Conservation (phyloP, 345 rosid species). For the Rhodamnia rubescens region DNA sequence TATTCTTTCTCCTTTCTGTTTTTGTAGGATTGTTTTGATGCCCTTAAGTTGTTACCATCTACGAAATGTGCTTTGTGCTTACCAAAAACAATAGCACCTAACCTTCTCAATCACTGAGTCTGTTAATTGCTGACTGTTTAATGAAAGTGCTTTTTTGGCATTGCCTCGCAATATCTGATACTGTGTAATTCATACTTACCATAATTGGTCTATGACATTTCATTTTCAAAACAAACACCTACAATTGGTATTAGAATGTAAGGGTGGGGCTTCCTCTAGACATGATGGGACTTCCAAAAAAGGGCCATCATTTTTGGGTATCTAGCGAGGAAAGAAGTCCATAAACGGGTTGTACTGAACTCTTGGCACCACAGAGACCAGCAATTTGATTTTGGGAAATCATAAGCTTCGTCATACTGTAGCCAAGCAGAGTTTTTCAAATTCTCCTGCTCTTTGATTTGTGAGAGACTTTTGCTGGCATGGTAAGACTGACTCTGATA, state of each 20-base stretch:
- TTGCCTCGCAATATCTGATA: neutral
- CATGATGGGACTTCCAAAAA: neutral
- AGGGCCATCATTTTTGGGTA: neutral
- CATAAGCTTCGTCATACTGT: neutral
- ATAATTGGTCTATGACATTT: neutral
- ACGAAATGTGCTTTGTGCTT: neutral
- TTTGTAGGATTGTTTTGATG: neutral
- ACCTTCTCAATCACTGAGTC: neutral
- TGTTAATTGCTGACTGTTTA: neutral
- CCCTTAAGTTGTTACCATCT: neutral
- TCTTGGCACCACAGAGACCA: neutral
- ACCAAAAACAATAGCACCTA: neutral
- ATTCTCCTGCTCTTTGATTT: neutral
- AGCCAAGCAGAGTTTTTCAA: neutral
- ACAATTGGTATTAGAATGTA: neutral
- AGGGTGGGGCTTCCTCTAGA: neutral
- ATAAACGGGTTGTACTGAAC: neutral
- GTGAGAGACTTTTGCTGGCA: neutral
- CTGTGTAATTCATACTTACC: neutral
- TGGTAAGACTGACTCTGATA: neutral
- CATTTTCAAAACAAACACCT: neutral
- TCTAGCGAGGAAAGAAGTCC: neutral
- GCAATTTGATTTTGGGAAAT: neutral
- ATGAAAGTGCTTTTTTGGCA: neutral
- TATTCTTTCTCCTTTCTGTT: neutral